Conservation (phyloP, 129 eudicot genomes). For the Tagetes erecta region DNA sequence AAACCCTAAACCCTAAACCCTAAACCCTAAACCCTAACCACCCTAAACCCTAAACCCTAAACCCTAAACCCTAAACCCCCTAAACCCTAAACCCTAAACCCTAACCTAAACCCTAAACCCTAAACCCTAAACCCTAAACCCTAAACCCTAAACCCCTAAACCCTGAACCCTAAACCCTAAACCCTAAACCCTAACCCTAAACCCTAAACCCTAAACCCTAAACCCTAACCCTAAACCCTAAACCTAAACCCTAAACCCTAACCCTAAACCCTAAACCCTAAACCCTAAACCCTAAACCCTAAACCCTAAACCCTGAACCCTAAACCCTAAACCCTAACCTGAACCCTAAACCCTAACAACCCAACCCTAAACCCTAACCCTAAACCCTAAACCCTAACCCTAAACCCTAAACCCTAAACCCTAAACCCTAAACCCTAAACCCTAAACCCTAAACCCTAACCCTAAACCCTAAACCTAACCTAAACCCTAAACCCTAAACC, state of each 20-base stretch:
- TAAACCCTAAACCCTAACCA: slow-evolving; percentile 20
- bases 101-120: slow-evolving; percentile 1
- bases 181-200: slow-evolving; percentile 10
- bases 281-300: too few species aligned
- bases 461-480: neutral
- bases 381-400: neutral
- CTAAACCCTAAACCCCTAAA: neutral
- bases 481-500: too few species aligned
- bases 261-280: slow-evolving; percentile 11
- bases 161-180: slow-evolving; percentile 1
- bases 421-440: slow-evolving; percentile 2
- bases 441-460: neutral
- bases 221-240: slow-evolving; percentile 9
- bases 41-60: too few species aligned
- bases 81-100: neutral
- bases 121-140: slow-evolving; percentile 5
- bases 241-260: slow-evolving; percentile 13
- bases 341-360: neutral
- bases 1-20: slow-evolving; percentile 31
- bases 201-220: slow-evolving; percentile 6
- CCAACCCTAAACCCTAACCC: slow-evolving; percentile 10
- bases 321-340: slow-evolving; percentile 15
- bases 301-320: slow-evolving; percentile 17
- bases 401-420: slow-evolving; percentile 3
- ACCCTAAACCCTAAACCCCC: neutral